These are phyloP conservation scores for Botrytis aclada DNA, from an alignment of 2,329 filamentous ascomycete genomes.

Conservation along the genomic window DNA sequence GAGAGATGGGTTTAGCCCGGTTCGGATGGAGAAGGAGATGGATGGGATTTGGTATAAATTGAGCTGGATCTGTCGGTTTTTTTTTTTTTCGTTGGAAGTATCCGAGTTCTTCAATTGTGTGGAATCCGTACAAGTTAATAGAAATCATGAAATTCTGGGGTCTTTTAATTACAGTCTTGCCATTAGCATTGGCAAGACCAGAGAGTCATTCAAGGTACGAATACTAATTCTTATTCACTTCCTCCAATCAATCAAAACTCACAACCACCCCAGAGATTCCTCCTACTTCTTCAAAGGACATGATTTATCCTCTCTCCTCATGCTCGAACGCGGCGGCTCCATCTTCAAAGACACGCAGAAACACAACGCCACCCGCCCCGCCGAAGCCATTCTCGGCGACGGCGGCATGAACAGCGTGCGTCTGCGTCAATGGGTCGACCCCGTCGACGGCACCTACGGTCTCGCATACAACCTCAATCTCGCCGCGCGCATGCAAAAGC, in stretches of 20 bases:
- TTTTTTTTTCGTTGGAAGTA: neutral
- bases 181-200: constrained; percentile 12
- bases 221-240: neutral
- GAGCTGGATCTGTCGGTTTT: neutral
- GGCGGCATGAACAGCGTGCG: constrained; percentile 67
- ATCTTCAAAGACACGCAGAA: constrained; percentile 40
- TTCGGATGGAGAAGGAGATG: no score
- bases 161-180: constrained; percentile 11
- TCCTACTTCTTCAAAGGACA: constrained; percentile 40
- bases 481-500: constrained; percentile 59
- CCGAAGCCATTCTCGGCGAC: constrained; percentile 61
- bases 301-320: constrained; percentile 41
- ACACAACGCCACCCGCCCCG: constrained; percentile 42
- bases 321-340: constrained; percentile 39
- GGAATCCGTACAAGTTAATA: neutral
- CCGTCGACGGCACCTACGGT: constrained; percentile 60
- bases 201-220: neutral
- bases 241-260: neutral
- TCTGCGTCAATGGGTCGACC: constrained; percentile 70
- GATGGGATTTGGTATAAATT: neutral
- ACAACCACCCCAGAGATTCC: neutral
- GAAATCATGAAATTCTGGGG: constrained; percentile 10
- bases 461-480: constrained; percentile 66
- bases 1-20: neutral
- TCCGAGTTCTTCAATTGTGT: neutral